phyloP scores from a whole-genome alignment of 768 basidiomycete species.

The Psilocybe tampanensis region DNA sequence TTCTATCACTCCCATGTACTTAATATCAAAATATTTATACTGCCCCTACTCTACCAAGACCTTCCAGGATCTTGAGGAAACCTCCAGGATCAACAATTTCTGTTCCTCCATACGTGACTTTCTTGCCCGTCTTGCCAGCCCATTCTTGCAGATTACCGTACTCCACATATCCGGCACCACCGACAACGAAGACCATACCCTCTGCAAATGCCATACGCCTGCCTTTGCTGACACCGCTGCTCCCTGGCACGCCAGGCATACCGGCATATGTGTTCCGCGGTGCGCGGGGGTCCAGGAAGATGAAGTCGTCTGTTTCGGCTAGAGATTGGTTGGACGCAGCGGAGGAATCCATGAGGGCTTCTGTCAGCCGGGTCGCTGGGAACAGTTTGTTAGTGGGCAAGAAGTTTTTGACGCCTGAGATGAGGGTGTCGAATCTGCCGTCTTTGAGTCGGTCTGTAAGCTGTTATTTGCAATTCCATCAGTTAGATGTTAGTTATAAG shows the following conservation, averaged over 20 bases:
- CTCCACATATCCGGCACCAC: conserved; percentile 96
- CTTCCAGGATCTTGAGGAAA: conserved; percentile 75
- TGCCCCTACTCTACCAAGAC: conserved; percentile 54
- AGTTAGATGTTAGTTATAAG: not conserved
- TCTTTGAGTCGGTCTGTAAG: conserved; percentile 93
- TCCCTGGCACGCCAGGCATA: conserved; percentile 55
- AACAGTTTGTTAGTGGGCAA: conserved; percentile 93
- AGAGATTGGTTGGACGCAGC: conserved; percentile 92
- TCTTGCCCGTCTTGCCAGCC: conserved; percentile 80
- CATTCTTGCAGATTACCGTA: conserved; percentile 97
- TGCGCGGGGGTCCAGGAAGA: conserved; percentile 91
- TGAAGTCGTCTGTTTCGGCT: conserved; percentile 94
- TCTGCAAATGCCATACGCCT: conserved; percentile 81
- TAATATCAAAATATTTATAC: conserved; percentile 2
- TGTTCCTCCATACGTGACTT: conserved; percentile 93
- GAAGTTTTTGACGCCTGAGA: conserved; percentile 98
- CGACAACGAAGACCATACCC: conserved; percentile 91
- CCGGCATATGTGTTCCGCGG: conserved; percentile 58
- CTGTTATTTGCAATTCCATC: conserved; percentile 38
- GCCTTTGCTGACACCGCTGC: conserved; percentile 41
- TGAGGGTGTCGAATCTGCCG: conserved; percentile 94
- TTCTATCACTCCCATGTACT: too few species aligned
- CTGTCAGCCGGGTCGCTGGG: conserved; percentile 88
- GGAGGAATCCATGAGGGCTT: conserved; percentile 97
- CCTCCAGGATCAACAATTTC: conserved; percentile 91